Evolutionary conservation across 148 eudicot species (phyloP).

Genomic region (Amaranthus cruentus): DNA sequence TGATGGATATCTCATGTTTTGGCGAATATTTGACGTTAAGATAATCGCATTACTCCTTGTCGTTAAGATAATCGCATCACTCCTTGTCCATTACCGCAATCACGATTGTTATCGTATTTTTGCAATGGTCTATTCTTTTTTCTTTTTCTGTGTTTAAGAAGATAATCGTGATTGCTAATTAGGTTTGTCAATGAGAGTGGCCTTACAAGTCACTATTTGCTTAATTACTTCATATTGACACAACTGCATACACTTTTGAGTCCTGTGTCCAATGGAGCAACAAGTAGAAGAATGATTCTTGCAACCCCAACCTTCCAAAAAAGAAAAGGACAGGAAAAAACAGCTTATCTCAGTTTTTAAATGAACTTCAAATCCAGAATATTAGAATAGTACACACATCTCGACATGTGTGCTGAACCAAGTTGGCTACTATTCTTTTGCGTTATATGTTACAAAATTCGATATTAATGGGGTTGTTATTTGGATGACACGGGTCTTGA

Average conservation of each 20-base stretch:
- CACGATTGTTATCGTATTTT: too few relatives aligned
- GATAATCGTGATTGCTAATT: neutral
- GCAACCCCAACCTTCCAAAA: neutral
- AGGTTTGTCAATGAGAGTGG: neutral
- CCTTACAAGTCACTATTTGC: conserved; percentile 2
- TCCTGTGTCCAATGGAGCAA: conserved; percentile 8
- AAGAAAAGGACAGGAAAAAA: neutral
- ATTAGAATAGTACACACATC: too few relatives aligned
- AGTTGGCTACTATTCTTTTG: too few relatives aligned
- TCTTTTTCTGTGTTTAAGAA: neutral
- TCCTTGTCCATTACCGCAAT: too few relatives aligned
- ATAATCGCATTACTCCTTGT: too few relatives aligned
- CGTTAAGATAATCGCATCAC: too few relatives aligned
- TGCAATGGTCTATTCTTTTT: neutral
- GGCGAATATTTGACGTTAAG: too few relatives aligned
- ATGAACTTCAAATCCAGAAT: neutral
- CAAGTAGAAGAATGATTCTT: conserved; percentile 13
- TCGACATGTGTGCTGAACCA: too few relatives aligned
- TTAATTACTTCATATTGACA: neutral
- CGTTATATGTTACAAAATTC: too few relatives aligned
- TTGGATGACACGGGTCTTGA: too few relatives aligned
- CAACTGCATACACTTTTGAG: conserved; percentile 3
- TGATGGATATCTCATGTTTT: too few relatives aligned
- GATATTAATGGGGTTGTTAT: too few relatives aligned
- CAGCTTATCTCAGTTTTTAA: neutral